A percentile compares a stretch with the other conserved stretches of the same genome.
These are phyloP conservation scores for Alternaria sp. DNA, from an alignment of 2,329 filamentous ascomycete genomes.

Conservation along the genomic window DNA sequence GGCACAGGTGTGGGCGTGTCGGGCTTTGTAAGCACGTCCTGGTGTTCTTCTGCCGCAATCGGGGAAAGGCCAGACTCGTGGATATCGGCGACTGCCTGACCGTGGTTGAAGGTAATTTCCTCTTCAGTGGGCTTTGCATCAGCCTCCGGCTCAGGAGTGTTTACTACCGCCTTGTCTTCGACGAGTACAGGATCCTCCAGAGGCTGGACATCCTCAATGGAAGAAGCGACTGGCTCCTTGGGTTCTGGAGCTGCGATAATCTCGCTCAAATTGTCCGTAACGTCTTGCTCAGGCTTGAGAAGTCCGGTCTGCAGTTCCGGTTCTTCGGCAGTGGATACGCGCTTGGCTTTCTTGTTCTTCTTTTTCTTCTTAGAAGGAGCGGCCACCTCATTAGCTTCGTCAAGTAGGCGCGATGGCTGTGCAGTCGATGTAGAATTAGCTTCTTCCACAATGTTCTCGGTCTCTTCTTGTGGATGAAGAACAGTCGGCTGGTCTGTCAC, in stretches of 20 bases:
- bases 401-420: neutral
- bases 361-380: slow-evolving; percentile 35
- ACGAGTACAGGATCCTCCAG: neutral
- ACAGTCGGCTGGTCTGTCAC: neutral
- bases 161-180: neutral
- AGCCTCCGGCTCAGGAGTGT: neutral
- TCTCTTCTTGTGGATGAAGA: neutral
- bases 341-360: slow-evolving; percentile 37
- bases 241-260: neutral
- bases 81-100: neutral
- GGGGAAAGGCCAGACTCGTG: neutral
- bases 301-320: slow-evolving; percentile 8
- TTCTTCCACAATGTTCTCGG: neutral
- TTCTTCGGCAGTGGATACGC: slow-evolving; percentile 25
- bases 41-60: neutral
- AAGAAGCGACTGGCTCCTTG: neutral
- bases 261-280: neutral
- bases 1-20: neutral
- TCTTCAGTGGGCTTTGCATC: neutral
- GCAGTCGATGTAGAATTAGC: neutral
- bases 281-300: slow-evolving; percentile 2
- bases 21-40: neutral
- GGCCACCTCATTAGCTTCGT: slow-evolving; percentile 14
- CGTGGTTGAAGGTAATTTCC: neutral
- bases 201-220: neutral